Base-by-base conservation (phyloP, 495 filamentous ascomycete genomes). In the Cercophora samala region DNA sequence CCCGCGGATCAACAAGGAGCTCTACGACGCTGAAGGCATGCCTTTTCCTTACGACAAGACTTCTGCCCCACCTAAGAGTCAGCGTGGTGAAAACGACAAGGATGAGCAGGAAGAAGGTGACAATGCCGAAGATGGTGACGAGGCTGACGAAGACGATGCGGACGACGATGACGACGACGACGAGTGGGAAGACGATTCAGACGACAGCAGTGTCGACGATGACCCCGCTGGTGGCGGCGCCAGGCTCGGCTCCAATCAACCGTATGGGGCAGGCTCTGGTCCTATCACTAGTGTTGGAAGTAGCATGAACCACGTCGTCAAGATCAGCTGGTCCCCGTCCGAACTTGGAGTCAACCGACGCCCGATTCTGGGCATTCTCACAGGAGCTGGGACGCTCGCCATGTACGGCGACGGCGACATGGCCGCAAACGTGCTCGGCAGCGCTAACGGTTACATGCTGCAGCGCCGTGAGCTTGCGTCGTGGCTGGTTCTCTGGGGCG, bases 231-330 rank as follows among this genome's bases (percentile, higher is more conserved):
- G 56, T 8, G 63, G 59, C 23, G 29, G 19, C 22, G 32, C 60
- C 19, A 32, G 51, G 24, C 58, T 63, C 17, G 68, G 68, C 11
- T 62, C 62, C 55, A 72, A 74, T 22, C 67, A 70, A 17, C 74
- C 78, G 4, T 77, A 74, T 22, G 81, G 81, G 5, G 79, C 77
- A 13, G 81, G 81, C 5, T 72, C 72, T n/a, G 78, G 80, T 8
- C 66, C 72, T 9, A 74, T 84, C 32, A 78, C 79, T 1, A 76
- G 80, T 19, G 73, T 76, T 4, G 82, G 81, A 5, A 81, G 79
- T 62, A 79, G 79, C 19, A 76, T 84, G 75, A 81, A 81, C 64
- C 80, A 83, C 46, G 76, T 82, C 24, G 77, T 84, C 0, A 58
- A 69, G 6, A 65, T 83, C 53, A 75, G 66, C 19, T 84, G 82